A percentile compares a stretch with the other conserved stretches of the same genome.
These are phyloP conservation scores for Tranzscheliella williamsii DNA, from an alignment of 1,284 basidiomycete species.

Conservation along the genomic window DNA sequence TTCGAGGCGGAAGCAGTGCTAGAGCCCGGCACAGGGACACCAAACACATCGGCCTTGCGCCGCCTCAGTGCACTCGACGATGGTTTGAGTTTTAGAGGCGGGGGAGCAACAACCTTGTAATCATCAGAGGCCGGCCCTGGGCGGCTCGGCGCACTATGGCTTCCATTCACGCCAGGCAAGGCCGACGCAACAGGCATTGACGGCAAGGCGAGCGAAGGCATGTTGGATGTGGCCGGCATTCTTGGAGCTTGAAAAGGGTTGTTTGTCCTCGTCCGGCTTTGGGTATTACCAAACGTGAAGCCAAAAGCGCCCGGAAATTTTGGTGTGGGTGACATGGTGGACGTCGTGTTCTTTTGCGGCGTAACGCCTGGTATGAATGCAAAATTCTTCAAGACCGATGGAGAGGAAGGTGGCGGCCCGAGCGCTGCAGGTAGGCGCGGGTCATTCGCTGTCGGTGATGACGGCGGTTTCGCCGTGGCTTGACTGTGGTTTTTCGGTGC, in stretches of 20 bases:
- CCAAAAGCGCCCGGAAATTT: slow-evolving; percentile 1
- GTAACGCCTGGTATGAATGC: neutral
- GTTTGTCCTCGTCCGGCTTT: neutral
- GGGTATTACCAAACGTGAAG: neutral
- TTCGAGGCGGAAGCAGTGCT: too few species aligned
- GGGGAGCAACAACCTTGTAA: slow-evolving; percentile 1
- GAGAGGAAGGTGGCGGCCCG: neutral
- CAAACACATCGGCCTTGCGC: neutral
- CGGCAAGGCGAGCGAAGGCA: neutral
- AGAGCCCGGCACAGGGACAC: too few species aligned
- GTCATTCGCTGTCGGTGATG: neutral
- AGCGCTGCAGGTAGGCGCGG: neutral
- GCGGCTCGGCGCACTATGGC: neutral
- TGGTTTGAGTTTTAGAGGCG: neutral
- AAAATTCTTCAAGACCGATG: neutral
- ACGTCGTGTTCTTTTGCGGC: neutral
- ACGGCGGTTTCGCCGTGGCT: neutral
- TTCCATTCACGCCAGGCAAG: too few species aligned
- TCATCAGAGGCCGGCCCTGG: neutral
- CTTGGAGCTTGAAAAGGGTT: slow-evolving; percentile 1
- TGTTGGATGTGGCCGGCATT: neutral
- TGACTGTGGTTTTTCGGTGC: too few species aligned
- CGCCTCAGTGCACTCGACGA: neutral
- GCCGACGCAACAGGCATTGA: neutral
- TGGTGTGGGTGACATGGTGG: slow-evolving; percentile 1